Conservation (phyloP, 257 asterid species). For the Echites panduratus region DNA sequence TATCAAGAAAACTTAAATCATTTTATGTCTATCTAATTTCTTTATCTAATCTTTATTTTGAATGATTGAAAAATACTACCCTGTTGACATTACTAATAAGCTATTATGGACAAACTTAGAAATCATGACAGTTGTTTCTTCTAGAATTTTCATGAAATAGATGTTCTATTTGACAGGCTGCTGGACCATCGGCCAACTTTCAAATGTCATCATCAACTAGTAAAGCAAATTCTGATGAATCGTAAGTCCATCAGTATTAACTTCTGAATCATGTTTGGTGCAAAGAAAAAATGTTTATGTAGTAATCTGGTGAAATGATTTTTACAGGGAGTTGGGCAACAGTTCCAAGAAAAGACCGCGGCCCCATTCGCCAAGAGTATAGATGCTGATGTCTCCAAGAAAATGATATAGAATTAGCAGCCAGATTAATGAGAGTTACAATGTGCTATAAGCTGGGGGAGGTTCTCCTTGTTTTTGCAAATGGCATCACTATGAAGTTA, state of each 20-base stretch:
- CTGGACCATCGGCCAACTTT: slow-evolving; percentile 41
- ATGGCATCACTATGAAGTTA: slow-evolving; percentile 25
- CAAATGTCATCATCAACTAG: slow-evolving; percentile 58
- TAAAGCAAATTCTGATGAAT: slow-evolving; percentile 59
- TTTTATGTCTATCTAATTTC: neutral
- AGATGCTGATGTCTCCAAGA: neutral
- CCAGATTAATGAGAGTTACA: slow-evolving; percentile 8
- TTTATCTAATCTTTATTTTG: no score
- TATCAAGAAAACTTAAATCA: neutral
- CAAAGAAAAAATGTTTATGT: neutral
- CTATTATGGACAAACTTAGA: neutral
- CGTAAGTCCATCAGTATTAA: slow-evolving; percentile 39
- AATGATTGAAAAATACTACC: neutral
- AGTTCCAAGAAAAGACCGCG: slow-evolving; percentile 64
- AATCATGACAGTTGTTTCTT: neutral
- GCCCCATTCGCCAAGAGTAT: slow-evolving; percentile 32
- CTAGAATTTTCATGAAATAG: neutral
- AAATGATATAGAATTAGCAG: slow-evolving; percentile 7
- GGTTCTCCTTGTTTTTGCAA: slow-evolving; percentile 18
- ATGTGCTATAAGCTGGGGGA: slow-evolving; percentile 16
- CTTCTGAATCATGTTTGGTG: neutral
- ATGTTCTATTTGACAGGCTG: slow-evolving; percentile 38
- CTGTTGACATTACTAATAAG: neutral
- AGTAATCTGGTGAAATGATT: slow-evolving; percentile 11
- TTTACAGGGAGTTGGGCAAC: slow-evolving; percentile 57